phyloP scores from a whole-genome alignment of 2,329 filamentous ascomycete species.

The Colletotrichum karsti region DNA sequence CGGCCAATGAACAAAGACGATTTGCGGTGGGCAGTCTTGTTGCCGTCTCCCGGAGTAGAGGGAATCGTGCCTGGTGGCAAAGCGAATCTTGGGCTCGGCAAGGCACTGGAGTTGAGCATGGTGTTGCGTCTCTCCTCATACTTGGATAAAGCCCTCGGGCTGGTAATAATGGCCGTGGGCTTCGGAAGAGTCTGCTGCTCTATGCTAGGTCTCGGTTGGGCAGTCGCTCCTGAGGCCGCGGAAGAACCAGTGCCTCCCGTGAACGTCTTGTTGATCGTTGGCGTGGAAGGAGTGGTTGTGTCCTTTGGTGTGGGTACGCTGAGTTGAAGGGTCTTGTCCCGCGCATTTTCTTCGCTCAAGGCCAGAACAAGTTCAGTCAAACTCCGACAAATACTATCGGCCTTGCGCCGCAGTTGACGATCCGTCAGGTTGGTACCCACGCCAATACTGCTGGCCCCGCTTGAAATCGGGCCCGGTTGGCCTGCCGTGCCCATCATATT shows the following conservation, averaged over 20 bases:
- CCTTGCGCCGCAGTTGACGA: slow-evolving; percentile 86
- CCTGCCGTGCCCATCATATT: slow-evolving; percentile 79
- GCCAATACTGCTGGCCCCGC: slow-evolving; percentile 71
- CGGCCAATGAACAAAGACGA: slow-evolving; percentile 61
- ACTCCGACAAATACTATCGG: slow-evolving; percentile 91
- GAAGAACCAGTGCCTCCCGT: slow-evolving; percentile 30
- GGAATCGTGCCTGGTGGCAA: slow-evolving; percentile 41
- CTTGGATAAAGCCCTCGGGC: slow-evolving; percentile 58
- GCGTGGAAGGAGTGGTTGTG: slow-evolving; percentile 45
- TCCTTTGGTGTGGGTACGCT: slow-evolving; percentile 35
- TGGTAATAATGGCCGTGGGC: slow-evolving; percentile 41
- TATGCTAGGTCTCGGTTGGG: slow-evolving; percentile 51
- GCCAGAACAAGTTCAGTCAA: slow-evolving; percentile 92
- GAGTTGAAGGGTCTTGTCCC: slow-evolving; percentile 40
- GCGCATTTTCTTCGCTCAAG: slow-evolving; percentile 68
- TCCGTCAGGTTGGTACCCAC: slow-evolving; percentile 69
- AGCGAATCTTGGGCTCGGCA: slow-evolving; percentile 54
- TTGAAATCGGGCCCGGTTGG: slow-evolving; percentile 73
- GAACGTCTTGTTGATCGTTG: slow-evolving; percentile 53
- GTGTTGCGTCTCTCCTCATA: slow-evolving; percentile 62
- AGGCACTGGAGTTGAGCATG: slow-evolving; percentile 52
- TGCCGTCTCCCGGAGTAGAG: slow-evolving; percentile 48
- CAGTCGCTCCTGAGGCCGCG: slow-evolving; percentile 31
- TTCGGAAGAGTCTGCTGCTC: slow-evolving; percentile 44
- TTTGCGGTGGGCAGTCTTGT: slow-evolving; percentile 50